phyloP scores from a whole-genome alignment of 176 grass and related monocot genomes.

The Bromus sterilis region DNA sequence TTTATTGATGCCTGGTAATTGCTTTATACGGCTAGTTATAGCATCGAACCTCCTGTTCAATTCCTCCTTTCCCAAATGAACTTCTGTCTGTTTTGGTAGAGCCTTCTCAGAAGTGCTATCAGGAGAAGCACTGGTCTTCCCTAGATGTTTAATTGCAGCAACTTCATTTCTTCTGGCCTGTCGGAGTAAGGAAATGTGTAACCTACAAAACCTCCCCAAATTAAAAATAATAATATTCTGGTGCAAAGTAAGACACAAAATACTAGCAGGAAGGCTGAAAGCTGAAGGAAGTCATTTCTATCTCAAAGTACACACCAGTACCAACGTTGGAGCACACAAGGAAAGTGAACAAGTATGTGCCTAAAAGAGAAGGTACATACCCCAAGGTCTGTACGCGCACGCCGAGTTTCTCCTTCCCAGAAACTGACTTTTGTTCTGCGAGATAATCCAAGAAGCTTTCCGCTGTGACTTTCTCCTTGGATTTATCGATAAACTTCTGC shows the following conservation, averaged over 20 bases:
- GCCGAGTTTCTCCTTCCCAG: constrained; percentile 64
- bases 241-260: neutral
- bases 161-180: constrained; percentile 57
- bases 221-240: constrained; percentile 18
- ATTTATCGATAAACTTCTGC: constrained; percentile 43
- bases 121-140: constrained; percentile 24
- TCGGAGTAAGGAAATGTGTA: constrained; percentile 56
- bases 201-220: constrained; percentile 45
- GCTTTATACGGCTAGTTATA: constrained; percentile 50
- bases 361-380: constrained; percentile 33
- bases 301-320: neutral
- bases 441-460: constrained; percentile 77
- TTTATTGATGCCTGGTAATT: constrained; percentile 52
- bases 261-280: neutral
- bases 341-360: constrained; percentile 19
- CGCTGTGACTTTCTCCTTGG: constrained; percentile 42
- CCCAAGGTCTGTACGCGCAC: constrained; percentile 71
- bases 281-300: neutral
- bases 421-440: constrained; percentile 41
- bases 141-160: constrained; percentile 13
- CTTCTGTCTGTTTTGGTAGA: constrained; percentile 30
- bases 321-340: neutral
- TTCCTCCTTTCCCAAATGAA: constrained; percentile 40
- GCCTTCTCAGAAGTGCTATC: constrained; percentile 29
- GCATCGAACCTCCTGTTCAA: constrained; percentile 59